Conservation (phyloP, 108 stramenopile genomes). For the Nitzschia sp. region DNA sequence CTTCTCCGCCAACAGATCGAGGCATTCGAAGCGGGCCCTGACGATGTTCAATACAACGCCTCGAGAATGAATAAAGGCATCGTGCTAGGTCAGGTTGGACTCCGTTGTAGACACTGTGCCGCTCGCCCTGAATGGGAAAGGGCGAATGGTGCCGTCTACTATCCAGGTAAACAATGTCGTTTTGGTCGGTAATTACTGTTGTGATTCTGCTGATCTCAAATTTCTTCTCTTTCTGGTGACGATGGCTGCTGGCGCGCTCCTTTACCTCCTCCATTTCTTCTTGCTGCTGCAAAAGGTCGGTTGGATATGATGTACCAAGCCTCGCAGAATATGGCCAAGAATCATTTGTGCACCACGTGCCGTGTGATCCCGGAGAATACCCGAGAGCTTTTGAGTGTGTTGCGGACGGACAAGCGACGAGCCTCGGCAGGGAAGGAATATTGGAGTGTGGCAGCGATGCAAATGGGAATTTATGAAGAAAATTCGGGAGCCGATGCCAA, state of each 20-base stretch:
- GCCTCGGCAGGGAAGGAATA: conserved; percentile 63
- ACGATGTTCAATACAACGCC: conserved; percentile 19
- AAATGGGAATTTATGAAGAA: conserved; percentile 15
- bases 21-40: conserved; percentile 35
- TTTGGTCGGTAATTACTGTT: too few species aligned
- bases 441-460: conserved; percentile 44
- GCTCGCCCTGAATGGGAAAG: conserved; percentile 8
- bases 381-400: not conserved
- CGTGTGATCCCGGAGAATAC: conserved; percentile 15
- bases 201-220: too few species aligned
- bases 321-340: conserved; percentile 38
- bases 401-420: conserved; percentile 13
- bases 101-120: conserved; percentile 36
- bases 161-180: conserved; percentile 27
- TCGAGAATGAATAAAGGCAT: conserved; percentile 30
- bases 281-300: not conserved
- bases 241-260: too few species aligned
- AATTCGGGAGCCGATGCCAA: not conserved
- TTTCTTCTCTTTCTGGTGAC: not conserved
- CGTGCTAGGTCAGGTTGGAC: conserved; percentile 37
- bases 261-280: not conserved
- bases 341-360: conserved; percentile 31
- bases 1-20: conserved; percentile 47
- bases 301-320: conserved; percentile 41
- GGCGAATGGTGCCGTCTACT: conserved; percentile 35